phyloP scores from a whole-genome alignment of 345 rosid genomes.

The Arabidopsis suecica region DNA sequence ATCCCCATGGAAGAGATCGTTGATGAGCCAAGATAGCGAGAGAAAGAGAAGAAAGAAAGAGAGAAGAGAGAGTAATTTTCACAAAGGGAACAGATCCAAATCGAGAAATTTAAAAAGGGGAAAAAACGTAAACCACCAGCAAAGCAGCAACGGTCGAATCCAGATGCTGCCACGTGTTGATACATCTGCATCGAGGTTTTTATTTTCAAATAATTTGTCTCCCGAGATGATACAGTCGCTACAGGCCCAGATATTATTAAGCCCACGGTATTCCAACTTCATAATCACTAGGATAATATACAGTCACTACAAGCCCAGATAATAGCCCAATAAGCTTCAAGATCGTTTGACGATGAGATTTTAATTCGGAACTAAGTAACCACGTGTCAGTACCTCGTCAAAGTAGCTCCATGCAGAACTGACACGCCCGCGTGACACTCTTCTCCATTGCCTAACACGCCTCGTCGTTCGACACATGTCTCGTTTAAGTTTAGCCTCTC shows the following conservation, averaged over 20 bases:
- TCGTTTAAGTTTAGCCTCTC: neutral
- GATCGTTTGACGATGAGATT: neutral
- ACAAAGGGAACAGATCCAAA: neutral
- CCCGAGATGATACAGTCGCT: neutral
- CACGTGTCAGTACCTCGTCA: constrained; percentile 32
- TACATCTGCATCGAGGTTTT: constrained; percentile 32
- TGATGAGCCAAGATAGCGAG: constrained; percentile 31
- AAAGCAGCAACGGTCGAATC: constrained; percentile 76
- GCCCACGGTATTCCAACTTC: too few relatives aligned
- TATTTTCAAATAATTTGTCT: constrained; percentile 34
- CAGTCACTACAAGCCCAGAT: neutral
- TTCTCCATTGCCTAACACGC: constrained; percentile 5
- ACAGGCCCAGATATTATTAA: too few relatives aligned
- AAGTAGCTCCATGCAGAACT: constrained; percentile 33
- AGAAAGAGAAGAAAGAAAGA: neutral
- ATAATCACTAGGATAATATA: too few relatives aligned
- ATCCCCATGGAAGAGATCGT: constrained; percentile 62
- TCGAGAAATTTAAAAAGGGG: neutral
- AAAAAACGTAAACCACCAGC: constrained; percentile 3
- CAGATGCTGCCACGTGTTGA: constrained; percentile 49
- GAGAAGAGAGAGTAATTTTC: neutral
- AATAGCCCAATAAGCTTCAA: neutral
- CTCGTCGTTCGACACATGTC: constrained; percentile 24
- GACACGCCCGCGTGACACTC: constrained; percentile 34
- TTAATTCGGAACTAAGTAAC: neutral